These are phyloP conservation scores for Arachnomyces sp. DNA, from an alignment of 2,329 filamentous ascomycete species.

Conservation along the genomic window DNA sequence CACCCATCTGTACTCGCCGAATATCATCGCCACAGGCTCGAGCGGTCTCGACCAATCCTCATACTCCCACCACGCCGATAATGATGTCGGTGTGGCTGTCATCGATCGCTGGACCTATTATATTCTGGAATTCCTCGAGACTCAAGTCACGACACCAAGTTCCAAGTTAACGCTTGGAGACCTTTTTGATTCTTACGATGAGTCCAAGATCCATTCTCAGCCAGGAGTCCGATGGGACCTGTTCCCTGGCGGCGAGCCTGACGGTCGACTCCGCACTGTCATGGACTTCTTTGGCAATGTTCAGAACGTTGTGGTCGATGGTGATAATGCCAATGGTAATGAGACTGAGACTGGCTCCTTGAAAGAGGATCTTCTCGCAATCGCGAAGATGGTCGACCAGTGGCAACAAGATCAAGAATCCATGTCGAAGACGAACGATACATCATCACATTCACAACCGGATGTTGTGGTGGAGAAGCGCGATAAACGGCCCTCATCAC, in stretches of 20 bases:
- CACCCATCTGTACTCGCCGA: constrained; percentile 93
- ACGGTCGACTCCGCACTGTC: constrained; percentile 68
- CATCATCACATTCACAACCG: constrained; percentile 1
- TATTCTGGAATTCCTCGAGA: constrained; percentile 93
- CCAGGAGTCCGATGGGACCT: constrained; percentile 90
- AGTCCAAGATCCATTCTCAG: constrained; percentile 85
- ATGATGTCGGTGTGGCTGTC: constrained; percentile 93
- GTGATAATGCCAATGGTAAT: constrained; percentile 36
- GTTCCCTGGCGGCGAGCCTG: constrained; percentile 75
- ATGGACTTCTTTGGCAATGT: constrained; percentile 99
- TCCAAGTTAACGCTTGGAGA: constrained; percentile 87
- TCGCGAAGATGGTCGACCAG: constrained; percentile 54
- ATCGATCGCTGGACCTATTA: constrained; percentile 99
- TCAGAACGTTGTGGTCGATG: constrained; percentile 87
- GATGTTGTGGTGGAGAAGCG: constrained; percentile 5
- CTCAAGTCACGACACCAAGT: constrained; percentile 73
- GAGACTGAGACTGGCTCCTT: constrained; percentile 46
- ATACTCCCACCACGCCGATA: constrained; percentile 96
- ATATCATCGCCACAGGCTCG: constrained; percentile 96
- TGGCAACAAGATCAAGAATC: constrained; percentile 34
- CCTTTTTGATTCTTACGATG: constrained; percentile 92
- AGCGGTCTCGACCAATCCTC: constrained; percentile 92
- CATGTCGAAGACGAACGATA: constrained; percentile 15
- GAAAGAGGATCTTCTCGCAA: constrained; percentile 64
- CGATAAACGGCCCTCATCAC: not conserved